Evolutionary conservation across 129 eudicot species (phyloP), one percentile per base, ranked within the genome.

Genomic region (Artemisia argyi): DNA sequence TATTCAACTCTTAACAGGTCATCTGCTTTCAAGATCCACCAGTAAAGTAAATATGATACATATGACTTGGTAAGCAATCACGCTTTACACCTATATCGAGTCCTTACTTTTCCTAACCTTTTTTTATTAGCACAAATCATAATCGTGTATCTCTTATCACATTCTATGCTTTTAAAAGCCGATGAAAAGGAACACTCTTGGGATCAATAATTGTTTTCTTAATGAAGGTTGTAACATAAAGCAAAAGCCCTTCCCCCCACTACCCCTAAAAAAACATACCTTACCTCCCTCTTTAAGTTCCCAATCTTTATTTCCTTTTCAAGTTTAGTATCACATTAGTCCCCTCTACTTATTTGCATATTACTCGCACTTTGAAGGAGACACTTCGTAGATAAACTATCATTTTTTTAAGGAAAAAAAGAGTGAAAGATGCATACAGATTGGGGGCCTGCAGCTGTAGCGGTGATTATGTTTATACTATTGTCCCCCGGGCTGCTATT

Each of bases 391-490:
- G 1, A 24, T 12, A 30, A 42, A 11, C 65, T n/a, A 4, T 11
- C 60, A 69, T 26, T 62, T 28, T 81, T 68, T 11, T 10, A 28
- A 14, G 22, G 3, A 61, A 79, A 16, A 59, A 49, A n/a, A 13
- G n/a, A 42, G 46, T 48, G 61, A 61, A 28, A 65, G 57, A 88
- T 84, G 96, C 74, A 44, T 50, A 85, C 90, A 8, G 97, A 94
- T 60, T 94, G 99, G 99, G 99, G 99, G 16, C 97, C 99, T 18
- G 93, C 88, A 30, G 98, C 88, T 28, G 97, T 94, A 22, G 90
- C 99, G 0, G 99, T 94, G 86, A 89, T 73, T 24, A 80, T 94
- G 97, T 94, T 94, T 88, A 79, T 94, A 61, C 59, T 88, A 7
- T 73, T 94, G 75, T 90, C 99, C 0, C 99, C 96, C 0, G 99